A percentile compares a stretch with the other conserved stretches of the same genome.
Evolutionary conservation across 805 yeast species (phyloP).

Genomic region (Candida nanaspora): DNA sequence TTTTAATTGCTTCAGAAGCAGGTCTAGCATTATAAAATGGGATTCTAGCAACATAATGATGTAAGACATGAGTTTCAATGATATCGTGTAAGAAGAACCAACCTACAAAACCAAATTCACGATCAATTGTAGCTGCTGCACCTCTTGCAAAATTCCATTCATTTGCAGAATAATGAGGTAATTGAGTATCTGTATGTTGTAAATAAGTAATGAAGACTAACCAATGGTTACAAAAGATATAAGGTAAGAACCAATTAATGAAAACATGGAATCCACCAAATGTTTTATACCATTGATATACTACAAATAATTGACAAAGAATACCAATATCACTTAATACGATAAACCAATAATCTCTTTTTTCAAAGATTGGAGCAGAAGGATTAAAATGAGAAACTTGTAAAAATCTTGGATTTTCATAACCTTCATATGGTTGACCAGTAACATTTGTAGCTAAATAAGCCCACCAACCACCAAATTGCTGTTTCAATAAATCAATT

Average conservation of each 20-base stretch:
- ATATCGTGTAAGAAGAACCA: conserved; percentile 77
- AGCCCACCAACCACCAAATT: conserved; percentile 69
- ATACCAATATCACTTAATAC: conserved; percentile 71
- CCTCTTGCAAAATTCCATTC: conserved; percentile 88
- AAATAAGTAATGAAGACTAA: conserved; percentile 77
- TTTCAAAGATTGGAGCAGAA: conserved; percentile 64
- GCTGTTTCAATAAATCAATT: conserved; percentile 52
- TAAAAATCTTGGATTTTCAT: not conserved
- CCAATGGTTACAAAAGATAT: conserved; percentile 83
- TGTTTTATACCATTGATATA: conserved; percentile 52
- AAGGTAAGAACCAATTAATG: conserved; percentile 72
- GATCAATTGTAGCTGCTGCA: conserved; percentile 83
- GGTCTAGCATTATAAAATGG: conserved; percentile 85
- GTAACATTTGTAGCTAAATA: conserved; percentile 66
- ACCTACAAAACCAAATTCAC: conserved; percentile 79
- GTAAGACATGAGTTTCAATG: conserved; percentile 85
- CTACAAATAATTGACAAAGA: conserved; percentile 38
- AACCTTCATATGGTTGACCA: conserved; percentile 56
- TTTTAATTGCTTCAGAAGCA: conserved; percentile 70
- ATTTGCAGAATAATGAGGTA: conserved; percentile 71
- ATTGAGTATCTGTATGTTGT: conserved; percentile 73
- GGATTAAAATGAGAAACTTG: conserved; percentile 63
- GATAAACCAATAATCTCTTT: conserved; percentile 64
- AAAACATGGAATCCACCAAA: conserved; percentile 59
- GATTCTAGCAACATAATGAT: conserved; percentile 76